Base-by-base conservation (phyloP, 306 rosid genomes). In the Dryas drummondii region DNA sequence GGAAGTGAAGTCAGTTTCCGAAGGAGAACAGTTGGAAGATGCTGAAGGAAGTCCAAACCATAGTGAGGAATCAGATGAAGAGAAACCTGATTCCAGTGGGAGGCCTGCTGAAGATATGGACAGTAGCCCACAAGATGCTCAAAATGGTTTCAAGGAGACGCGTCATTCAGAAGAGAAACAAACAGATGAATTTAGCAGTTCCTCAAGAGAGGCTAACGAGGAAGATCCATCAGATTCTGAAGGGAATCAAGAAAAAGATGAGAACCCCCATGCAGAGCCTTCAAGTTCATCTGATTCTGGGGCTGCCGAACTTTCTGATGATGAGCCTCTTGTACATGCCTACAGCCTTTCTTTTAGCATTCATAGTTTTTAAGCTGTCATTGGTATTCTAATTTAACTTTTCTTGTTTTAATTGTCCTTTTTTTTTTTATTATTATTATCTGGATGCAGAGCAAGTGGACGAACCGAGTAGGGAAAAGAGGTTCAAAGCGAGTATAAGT, bases 291-390 rank as follows among this genome's bases (percentile, higher is more conserved):
- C 76, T 44, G 79, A 66, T 50, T 84, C 22, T 67, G 61, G 63
- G 74, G 80, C 22, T 37, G 81, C 75, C 55, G 94, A 91, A 85
- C 84, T 88, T 80, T 86, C 97, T 40, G 99, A 94, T 17, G 93
- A 94, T 14, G 92, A 84, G 84, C 99, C 99, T 84, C 91, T 94
- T 80, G 99, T 94, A 92, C 72, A 61, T 61, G 67, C 59, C 81
- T 69, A 62, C 56, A 22, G 10, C 83, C 71, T 78, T 79, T 48
- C 76, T 45, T 73, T 59, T 51, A 5, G 22, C 2, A 17, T 67
- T 17, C 46, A 48, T 5, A 64, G 55, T 51, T 58, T 50, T 70
- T 52, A 32, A 54, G 13, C 3, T 46, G 32, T 40, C 60, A 32
- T 22, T 53, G 53, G 32, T 22, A 58, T 58, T 41, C 12, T 42